Conservation (phyloP, 2,329 filamentous ascomycete genomes). For the Salinomyces thailandicus region DNA sequence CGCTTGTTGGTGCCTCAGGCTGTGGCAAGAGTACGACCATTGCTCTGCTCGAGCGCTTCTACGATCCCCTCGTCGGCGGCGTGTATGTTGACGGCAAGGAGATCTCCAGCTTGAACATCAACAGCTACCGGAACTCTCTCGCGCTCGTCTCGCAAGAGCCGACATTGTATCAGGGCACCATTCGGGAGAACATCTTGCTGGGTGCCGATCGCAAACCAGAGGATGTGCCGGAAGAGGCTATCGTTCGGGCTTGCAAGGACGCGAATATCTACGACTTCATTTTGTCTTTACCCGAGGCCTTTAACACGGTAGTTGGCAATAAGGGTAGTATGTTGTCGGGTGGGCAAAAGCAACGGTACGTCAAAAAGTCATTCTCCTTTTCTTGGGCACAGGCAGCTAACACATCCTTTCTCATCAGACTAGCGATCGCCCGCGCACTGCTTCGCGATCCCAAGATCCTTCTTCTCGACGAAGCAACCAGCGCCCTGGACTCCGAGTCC, state of each 20-base stretch:
- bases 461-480: slow-evolving; percentile 66
- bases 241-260: slow-evolving; percentile 73
- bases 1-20: slow-evolving; percentile 85
- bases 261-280: slow-evolving; percentile 93
- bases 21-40: slow-evolving; percentile 94
- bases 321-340: slow-evolving; percentile 80
- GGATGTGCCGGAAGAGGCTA: slow-evolving; percentile 57
- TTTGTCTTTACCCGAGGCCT: slow-evolving; percentile 58
- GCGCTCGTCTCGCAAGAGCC: slow-evolving; percentile 91
- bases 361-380: background rate
- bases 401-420: slow-evolving; percentile 23
- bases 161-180: slow-evolving; percentile 84
- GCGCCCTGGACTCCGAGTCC: slow-evolving; percentile 58
- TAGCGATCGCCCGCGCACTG: slow-evolving; percentile 84
- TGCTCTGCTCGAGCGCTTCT: slow-evolving; percentile 84
- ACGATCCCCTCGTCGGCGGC: slow-evolving; percentile 72
- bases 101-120: slow-evolving; percentile 70
- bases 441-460: slow-evolving; percentile 85
- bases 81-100: slow-evolving; percentile 76
- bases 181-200: slow-evolving; percentile 81
- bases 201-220: slow-evolving; percentile 51
- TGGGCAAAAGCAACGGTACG: slow-evolving; percentile 74
- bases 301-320: slow-evolving; percentile 52
- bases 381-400: background rate
- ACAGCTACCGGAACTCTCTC: slow-evolving; percentile 72